These are phyloP conservation scores for Curvularia sp. DNA, from an alignment of 2,329 filamentous ascomycete species.

Conservation along the genomic window DNA sequence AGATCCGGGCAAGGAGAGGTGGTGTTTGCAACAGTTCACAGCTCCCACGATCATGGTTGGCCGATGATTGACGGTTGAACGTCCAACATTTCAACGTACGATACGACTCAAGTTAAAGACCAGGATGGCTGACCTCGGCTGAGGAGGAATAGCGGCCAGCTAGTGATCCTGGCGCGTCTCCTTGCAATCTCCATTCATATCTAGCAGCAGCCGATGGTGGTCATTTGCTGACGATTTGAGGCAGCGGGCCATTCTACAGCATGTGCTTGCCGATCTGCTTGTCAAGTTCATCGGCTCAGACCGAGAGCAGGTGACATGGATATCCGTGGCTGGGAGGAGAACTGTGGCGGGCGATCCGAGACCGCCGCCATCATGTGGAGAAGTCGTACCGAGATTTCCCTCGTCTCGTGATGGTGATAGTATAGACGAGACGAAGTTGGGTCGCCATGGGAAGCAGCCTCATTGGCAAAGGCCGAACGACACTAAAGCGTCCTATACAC, in stretches of 20 bases:
- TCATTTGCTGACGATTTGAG: neutral
- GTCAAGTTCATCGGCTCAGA: neutral
- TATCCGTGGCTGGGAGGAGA: neutral
- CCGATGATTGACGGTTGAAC: neutral
- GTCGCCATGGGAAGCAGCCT: neutral
- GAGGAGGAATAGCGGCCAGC: neutral
- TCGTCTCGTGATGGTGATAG: neutral
- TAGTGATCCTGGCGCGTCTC: neutral
- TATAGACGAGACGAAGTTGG: neutral
- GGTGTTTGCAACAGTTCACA: neutral
- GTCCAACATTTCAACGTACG: neutral
- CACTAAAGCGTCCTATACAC: neutral
- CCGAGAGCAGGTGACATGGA: neutral
- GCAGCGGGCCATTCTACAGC: neutral
- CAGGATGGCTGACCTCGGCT: neutral
- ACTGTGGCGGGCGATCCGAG: neutral
- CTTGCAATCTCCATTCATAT: neutral
- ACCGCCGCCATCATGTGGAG: neutral
- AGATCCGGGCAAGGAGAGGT: neutral
- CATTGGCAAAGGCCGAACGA: neutral
- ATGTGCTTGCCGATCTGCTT: slow-evolving; percentile 1
- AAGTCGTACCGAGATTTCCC: neutral
- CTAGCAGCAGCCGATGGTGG: neutral
- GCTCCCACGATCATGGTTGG: neutral
- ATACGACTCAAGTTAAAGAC: neutral